phyloP scores from a whole-genome alignment of 1,284 basidiomycete genomes.

The Malassezia globosa region DNA sequence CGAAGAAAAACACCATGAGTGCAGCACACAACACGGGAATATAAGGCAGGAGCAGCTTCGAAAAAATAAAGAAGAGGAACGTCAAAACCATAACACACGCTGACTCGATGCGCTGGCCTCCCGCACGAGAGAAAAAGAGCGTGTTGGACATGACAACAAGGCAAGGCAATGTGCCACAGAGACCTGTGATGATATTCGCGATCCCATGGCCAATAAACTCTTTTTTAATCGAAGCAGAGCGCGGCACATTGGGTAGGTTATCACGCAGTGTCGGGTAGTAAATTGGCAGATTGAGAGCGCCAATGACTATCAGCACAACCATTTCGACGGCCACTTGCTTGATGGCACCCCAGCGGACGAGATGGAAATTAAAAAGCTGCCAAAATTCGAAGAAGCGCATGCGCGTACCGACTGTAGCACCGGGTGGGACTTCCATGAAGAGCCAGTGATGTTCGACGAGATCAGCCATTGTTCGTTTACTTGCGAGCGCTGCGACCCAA shows the following conservation, averaged over 20 bases:
- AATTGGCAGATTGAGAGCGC: slow-evolving; percentile 8
- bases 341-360: slow-evolving; percentile 4
- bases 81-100: background rate
- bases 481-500: slow-evolving; percentile 2
- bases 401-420: background rate
- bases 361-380: slow-evolving; percentile 1
- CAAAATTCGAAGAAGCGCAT: slow-evolving; percentile 12
- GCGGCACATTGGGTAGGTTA: slow-evolving; percentile 1
- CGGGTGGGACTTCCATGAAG: slow-evolving; percentile 2
- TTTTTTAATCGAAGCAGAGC: background rate
- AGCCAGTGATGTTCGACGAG: slow-evolving; percentile 9
- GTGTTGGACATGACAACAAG: slow-evolving; percentile 10
- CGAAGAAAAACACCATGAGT: slow-evolving; percentile 8
- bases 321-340: slow-evolving; percentile 1
- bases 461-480: background rate
- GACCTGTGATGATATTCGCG: slow-evolving; percentile 1
- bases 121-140: slow-evolving; percentile 6
- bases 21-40: slow-evolving; percentile 8
- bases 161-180: background rate
- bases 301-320: slow-evolving; percentile 5
- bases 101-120: background rate
- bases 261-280: slow-evolving; percentile 8
- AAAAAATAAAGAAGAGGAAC: slow-evolving; percentile 7
- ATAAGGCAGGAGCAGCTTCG: slow-evolving; percentile 3
- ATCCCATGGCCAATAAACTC: slow-evolving; percentile 10